These are phyloP conservation scores for Gossypium longicalyx DNA, from an alignment of 345 rosid species.

Conservation along the genomic window DNA sequence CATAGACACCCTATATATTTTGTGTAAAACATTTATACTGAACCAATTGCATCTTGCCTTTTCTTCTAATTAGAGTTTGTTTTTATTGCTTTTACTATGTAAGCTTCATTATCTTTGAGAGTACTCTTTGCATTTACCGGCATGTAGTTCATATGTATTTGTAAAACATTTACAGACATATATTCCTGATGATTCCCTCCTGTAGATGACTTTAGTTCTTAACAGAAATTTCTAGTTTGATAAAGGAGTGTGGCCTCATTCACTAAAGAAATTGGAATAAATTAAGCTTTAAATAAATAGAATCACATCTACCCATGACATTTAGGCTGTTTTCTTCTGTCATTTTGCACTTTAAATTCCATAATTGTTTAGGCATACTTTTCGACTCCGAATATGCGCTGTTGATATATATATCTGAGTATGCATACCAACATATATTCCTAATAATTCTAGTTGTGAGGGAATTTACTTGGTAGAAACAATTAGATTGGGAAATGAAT, in stretches of 20 bases:
- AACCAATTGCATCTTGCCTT: background rate
- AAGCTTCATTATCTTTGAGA: background rate
- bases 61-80: background rate
- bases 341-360: background rate
- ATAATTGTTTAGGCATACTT: background rate
- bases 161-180: background rate
- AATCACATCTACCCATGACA: background rate
- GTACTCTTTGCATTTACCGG: background rate
- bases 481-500: background rate
- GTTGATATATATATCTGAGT: background rate
- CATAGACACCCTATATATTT: background rate
- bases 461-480: slow-evolving; percentile 6
- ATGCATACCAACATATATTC: background rate
- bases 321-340: slow-evolving; percentile 2
- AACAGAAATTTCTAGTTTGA: background rate
- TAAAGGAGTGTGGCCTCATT: background rate
- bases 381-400: background rate
- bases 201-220: background rate
- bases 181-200: background rate
- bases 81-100: background rate
- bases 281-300: background rate
- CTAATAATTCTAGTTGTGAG: background rate
- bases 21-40: background rate
- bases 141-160: background rate
- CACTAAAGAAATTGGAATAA: background rate